A percentile compares a stretch with the other conserved stretches of the same genome.
These are phyloP conservation scores for Claviceps maximensis DNA, from an alignment of 2,329 filamentous ascomycete genomes.

Conservation along the genomic window DNA sequence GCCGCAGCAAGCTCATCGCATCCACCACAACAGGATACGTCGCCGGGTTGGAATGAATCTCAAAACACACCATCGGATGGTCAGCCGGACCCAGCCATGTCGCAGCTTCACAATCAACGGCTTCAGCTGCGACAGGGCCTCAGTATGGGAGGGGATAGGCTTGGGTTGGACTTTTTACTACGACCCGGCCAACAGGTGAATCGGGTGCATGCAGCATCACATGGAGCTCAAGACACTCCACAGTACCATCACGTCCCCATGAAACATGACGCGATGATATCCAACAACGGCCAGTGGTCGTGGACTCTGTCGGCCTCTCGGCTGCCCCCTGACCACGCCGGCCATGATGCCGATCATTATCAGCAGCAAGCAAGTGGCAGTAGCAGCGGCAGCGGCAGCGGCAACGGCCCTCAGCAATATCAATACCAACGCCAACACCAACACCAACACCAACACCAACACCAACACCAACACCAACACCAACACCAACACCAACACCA, in stretches of 20 bases:
- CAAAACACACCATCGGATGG: background rate
- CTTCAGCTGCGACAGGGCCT: constrained; percentile 40
- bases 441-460: too few species aligned
- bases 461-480: too few species aligned
- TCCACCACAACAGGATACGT: background rate
- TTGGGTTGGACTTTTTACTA: constrained; percentile 63
- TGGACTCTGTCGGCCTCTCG: background rate
- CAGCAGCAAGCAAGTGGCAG: background rate
- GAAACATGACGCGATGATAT: constrained; percentile 35
- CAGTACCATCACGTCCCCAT: constrained; percentile 33
- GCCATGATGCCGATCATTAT: background rate
- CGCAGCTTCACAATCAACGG: constrained; percentile 31
- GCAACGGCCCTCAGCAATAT: too few species aligned
- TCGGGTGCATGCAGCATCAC: constrained; percentile 36
- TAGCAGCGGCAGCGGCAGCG: too few species aligned
- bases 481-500: too few species aligned
- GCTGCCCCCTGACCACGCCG: background rate
- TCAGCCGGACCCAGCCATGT: constrained; percentile 5
- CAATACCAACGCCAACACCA: too few species aligned
- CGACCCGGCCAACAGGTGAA: constrained; percentile 28
- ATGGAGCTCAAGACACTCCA: constrained; percentile 33
- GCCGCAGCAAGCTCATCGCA: background rate
- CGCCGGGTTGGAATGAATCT: background rate
- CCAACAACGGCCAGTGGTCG: constrained; percentile 3
- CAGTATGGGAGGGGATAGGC: constrained; percentile 49